phyloP scores from a whole-genome alignment of 2,329 filamentous ascomycete species.

The Orbilia ellipsospora region DNA sequence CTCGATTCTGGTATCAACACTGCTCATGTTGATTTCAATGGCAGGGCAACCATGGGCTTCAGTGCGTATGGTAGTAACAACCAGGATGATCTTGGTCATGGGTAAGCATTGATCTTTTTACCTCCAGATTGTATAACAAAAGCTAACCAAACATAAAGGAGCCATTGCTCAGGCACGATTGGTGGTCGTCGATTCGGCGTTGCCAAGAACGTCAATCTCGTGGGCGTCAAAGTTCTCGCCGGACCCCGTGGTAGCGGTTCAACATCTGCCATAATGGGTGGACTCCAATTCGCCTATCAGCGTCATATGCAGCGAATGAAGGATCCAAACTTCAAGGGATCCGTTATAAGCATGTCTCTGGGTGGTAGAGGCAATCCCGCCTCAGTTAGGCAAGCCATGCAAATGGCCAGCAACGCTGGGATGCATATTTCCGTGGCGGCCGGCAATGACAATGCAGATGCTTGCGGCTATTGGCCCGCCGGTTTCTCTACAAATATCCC shows the following conservation, averaged over 20 bases:
- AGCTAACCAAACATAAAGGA: slow-evolving; percentile 21
- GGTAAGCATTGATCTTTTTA: slow-evolving; percentile 65
- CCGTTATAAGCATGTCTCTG: slow-evolving; percentile 71
- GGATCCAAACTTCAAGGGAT: slow-evolving; percentile 60
- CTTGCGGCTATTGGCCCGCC: slow-evolving; percentile 60
- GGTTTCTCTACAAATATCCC: slow-evolving; percentile 62
- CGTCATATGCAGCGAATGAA: slow-evolving; percentile 64
- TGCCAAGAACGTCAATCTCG: slow-evolving; percentile 65
- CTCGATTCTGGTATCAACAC: slow-evolving; percentile 65
- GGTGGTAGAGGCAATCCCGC: slow-evolving; percentile 64
- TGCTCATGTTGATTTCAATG: slow-evolving; percentile 59
- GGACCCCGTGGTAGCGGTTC: slow-evolving; percentile 60
- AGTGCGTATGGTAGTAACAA: slow-evolving; percentile 64
- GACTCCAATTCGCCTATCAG: slow-evolving; percentile 64
- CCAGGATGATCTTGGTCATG: slow-evolving; percentile 64
- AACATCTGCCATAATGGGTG: slow-evolving; percentile 62
- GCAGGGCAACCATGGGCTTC: slow-evolving; percentile 58
- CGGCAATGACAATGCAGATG: slow-evolving; percentile 61
- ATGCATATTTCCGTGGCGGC: slow-evolving; percentile 64
- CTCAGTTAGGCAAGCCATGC: slow-evolving; percentile 67
- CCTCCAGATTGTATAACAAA: neutral
- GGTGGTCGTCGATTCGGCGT: slow-evolving; percentile 63
- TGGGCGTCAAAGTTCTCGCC: slow-evolving; percentile 65
- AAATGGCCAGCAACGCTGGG: slow-evolving; percentile 62
- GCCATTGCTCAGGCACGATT: slow-evolving; percentile 58